Base-by-base conservation (phyloP, 208 protist species). In the Leishmania gerbilli region DNA sequence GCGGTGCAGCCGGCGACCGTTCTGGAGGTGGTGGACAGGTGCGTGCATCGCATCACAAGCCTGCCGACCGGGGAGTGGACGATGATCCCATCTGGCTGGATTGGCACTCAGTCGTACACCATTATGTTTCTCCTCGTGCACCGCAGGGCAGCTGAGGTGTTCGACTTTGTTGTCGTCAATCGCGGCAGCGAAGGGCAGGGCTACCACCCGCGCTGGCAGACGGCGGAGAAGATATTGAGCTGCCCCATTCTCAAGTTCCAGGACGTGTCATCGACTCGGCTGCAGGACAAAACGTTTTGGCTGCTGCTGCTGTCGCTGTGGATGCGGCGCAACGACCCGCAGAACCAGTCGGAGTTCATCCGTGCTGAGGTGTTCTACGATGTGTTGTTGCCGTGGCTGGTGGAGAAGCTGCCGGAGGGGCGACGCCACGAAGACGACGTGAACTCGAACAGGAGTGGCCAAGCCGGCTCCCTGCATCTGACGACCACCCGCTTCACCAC, bases 331-430 rank as follows among this genome's bases (percentile, higher is more conserved):
- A 95, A 94, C 69, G 87, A 89, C 76, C 89, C 92, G 42, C 68
- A 86, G 53, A 84, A 86, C 67, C 82, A 74, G 13, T 97, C 93
- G 19, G 93, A 97, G 89, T 97, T 91, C 79, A 86, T 89, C 78
- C 89, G 93, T 3, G 84, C 72, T n/a, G 93, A 97, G 74, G 93
- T 97, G 27, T 92, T 97, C 69, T 97, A 97, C 80, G 93, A 97
- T 60, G 90, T 94, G 47, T 81, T 97, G 40, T 84, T 97, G 64
- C 93, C 93, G 65, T 97, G 92, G 92, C 79, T 97, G 31, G 84
- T 89, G 64, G 90, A 95, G 81, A 78, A 86, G 75, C 58, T 80
- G 74, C 75, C 79, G 5, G 79, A 74, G 15, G 55, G 40, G 69
- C 81, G 79, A 49, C 55, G 45, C 24, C 74, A 19, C 19, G 67